These are phyloP conservation scores for Picocystis salinarum DNA, from an alignment of 139 green algal species.

Conservation along the genomic window DNA sequence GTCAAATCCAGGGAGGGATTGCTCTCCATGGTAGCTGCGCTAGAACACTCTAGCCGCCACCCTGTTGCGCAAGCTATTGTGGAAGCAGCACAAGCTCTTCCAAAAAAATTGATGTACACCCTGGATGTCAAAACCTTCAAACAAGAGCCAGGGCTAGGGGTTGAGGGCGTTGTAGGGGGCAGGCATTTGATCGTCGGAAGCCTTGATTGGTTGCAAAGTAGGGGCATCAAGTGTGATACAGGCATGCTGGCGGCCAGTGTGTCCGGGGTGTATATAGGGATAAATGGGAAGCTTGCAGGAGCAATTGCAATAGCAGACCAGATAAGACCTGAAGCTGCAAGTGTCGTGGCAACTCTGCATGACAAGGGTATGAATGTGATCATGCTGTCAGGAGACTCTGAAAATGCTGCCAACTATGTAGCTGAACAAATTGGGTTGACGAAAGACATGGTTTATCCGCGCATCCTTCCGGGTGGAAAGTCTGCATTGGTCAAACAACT, in stretches of 20 bases:
- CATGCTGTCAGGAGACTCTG: constrained; percentile 55
- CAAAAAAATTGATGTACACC: constrained; percentile 10
- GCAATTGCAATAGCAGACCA: constrained; percentile 36
- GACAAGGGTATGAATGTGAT: constrained; percentile 25
- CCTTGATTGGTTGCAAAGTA: constrained; percentile 42
- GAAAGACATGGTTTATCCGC: constrained; percentile 1
- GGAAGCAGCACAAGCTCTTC: background rate
- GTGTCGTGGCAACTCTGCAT: constrained; percentile 16
- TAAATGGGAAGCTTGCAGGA: constrained; percentile 30
- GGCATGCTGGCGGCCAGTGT: background rate
- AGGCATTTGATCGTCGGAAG: constrained; percentile 45
- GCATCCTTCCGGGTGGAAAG: background rate
- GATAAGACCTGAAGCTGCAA: constrained; percentile 32
- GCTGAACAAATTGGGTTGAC: constrained; percentile 46
- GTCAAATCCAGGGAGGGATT: background rate
- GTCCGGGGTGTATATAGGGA: constrained; percentile 31
- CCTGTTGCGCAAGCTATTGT: constrained; percentile 3
- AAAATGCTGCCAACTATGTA: constrained; percentile 26
- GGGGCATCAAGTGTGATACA: constrained; percentile 5
- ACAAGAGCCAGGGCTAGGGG: constrained; percentile 57
- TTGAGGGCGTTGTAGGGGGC: constrained; percentile 33
- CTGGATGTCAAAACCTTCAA: constrained; percentile 24
- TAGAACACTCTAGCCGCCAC: constrained; percentile 6
- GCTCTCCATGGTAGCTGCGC: background rate
- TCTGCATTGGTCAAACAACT: background rate